Conservation (phyloP, 352 stramenopile species). For the Phytophthora tubulina region DNA sequence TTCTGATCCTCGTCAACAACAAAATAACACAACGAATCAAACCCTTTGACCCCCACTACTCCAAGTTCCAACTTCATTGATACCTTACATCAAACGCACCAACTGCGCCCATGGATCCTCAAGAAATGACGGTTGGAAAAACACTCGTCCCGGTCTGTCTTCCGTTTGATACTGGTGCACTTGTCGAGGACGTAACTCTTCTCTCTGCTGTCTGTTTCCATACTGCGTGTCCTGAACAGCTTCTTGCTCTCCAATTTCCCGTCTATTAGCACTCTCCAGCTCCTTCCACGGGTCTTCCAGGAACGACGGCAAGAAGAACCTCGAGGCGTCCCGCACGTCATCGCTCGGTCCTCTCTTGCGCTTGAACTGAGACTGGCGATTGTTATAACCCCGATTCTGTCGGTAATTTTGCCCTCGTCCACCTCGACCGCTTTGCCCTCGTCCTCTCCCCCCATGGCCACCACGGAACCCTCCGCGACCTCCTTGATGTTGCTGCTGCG, state of each 20-base stretch:
- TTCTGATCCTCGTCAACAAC: conserved; percentile 19
- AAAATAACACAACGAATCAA: neutral
- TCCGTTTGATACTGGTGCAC: conserved; percentile 14
- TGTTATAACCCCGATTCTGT: conserved; percentile 24
- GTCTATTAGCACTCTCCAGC: conserved; percentile 29
- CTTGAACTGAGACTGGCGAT: conserved; percentile 42
- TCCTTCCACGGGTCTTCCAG: conserved; percentile 73
- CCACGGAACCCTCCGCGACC: conserved; percentile 30
- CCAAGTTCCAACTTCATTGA: conserved; percentile 15
- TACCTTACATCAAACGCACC: conserved; percentile 12
- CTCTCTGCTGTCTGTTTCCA: conserved; percentile 11
- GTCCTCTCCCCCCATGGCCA: conserved; percentile 32
- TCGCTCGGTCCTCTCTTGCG: conserved; percentile 58
- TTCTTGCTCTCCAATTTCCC: neutral
- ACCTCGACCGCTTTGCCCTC: conserved; percentile 19
- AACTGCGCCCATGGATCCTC: conserved; percentile 61
- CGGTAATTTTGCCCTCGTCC: conserved; percentile 32
- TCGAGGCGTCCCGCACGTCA: conserved; percentile 50
- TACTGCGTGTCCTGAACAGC: neutral
- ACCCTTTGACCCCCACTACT: neutral
- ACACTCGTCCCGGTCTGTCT: conserved; percentile 52
- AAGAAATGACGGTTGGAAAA: conserved; percentile 81
- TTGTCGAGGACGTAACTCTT: conserved; percentile 33
- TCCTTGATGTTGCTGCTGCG: conserved; percentile 24
- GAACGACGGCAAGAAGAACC: conserved; percentile 76